Percentiles rank a stretch among this genome's conserved stretches.
phyloP scores from a whole-genome alignment of 140 eudicot genomes.

The Bidens hawaiensis region DNA sequence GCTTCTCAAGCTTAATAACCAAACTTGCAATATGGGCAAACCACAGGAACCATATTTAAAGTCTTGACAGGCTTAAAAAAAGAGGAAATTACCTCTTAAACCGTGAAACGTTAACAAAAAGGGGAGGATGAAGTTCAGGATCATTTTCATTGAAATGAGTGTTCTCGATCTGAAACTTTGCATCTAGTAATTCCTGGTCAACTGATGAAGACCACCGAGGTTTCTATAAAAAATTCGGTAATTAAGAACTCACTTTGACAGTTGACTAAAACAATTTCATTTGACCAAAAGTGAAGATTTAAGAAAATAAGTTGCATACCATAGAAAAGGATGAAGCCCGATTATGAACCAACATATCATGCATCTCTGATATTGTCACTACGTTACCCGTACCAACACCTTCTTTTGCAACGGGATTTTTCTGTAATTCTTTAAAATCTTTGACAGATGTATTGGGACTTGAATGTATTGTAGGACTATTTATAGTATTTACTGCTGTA shows the following conservation, averaged over 20 bases:
- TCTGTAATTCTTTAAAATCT: too few relatives aligned
- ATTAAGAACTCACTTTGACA: constrained; percentile 2
- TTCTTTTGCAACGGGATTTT: too few relatives aligned
- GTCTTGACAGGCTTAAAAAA: constrained; percentile 1
- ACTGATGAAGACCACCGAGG: constrained; percentile 50
- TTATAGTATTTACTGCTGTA: constrained; percentile 1
- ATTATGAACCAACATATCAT: too few relatives aligned
- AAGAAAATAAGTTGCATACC: neutral
- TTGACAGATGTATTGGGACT: constrained; percentile 18
- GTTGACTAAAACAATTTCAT: constrained; percentile 4
- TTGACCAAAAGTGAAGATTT: neutral
- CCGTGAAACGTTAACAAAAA: constrained; percentile 54
- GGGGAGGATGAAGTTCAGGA: constrained; percentile 41
- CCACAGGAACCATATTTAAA: neutral
- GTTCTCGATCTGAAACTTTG: constrained; percentile 46
- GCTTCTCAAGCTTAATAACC: too few relatives aligned
- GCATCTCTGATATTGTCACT: too few relatives aligned
- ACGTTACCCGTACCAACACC: too few relatives aligned
- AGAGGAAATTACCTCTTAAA: constrained; percentile 44
- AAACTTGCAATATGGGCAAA: too few relatives aligned
- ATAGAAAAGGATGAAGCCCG: too few relatives aligned
- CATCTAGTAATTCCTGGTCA: constrained; percentile 50
- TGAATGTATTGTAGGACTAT: constrained; percentile 8
- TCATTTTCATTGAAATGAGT: constrained; percentile 33
- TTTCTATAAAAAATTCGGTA: constrained; percentile 26